phyloP scores from a whole-genome alignment of 495 filamentous ascomycete species.

The Massariosphaeria phaeospora region DNA sequence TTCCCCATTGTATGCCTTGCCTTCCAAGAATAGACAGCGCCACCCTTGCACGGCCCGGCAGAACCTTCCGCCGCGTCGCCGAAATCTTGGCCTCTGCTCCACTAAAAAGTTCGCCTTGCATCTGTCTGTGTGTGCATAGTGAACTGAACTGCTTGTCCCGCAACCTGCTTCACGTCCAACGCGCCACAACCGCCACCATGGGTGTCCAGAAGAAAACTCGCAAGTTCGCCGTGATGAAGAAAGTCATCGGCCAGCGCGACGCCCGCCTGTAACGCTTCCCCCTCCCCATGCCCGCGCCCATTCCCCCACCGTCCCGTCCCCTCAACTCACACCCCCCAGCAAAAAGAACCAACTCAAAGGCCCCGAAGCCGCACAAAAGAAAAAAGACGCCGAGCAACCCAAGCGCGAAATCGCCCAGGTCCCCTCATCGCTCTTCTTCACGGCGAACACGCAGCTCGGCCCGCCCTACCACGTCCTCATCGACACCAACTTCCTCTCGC shows the following conservation, averaged over 20 bases:
- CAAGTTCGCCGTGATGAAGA: slow-evolving; percentile 49
- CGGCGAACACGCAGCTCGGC: slow-evolving; percentile 83
- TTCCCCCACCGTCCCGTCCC: neutral
- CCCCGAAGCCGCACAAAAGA: slow-evolving; percentile 53
- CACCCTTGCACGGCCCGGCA: too few relatives aligned
- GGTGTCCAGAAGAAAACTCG: slow-evolving; percentile 47
- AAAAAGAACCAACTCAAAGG: slow-evolving; percentile 49
- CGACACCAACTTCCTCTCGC: slow-evolving; percentile 91
- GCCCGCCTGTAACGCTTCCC: slow-evolving; percentile 46
- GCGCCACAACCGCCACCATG: slow-evolving; percentile 35
- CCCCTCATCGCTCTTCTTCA: slow-evolving; percentile 87
- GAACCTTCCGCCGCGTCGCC: neutral
- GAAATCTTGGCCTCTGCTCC: slow-evolving; percentile 4
- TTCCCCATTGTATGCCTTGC: too few relatives aligned
- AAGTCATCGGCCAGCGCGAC: slow-evolving; percentile 49
- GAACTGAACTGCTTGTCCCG: too few relatives aligned
- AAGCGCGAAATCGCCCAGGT: slow-evolving; percentile 62
- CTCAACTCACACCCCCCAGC: slow-evolving; percentile 22
- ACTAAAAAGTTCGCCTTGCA: slow-evolving; percentile 7
- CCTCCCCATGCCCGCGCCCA: slow-evolving; percentile 1
- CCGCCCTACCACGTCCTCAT: slow-evolving; percentile 80
- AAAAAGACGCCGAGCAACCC: slow-evolving; percentile 48
- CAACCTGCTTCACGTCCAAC: neutral
- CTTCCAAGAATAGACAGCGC: too few relatives aligned
- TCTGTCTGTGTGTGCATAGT: too few relatives aligned